Evolutionary conservation across 176 grass and related monocot species (phyloP), one percentile per base, ranked within the genome.

Genomic region (Triticum dicoccoides): DNA sequence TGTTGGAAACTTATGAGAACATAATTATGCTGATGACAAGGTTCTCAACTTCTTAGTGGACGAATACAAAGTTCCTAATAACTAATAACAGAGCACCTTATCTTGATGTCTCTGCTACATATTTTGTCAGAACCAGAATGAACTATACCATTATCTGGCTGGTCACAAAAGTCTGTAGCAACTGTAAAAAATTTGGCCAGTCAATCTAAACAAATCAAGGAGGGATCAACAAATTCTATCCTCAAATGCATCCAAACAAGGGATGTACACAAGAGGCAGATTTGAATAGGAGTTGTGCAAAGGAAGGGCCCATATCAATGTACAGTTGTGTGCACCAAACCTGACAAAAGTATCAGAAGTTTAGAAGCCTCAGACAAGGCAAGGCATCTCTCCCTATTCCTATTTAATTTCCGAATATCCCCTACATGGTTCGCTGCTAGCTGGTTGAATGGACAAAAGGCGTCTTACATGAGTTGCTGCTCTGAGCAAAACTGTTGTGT

Each of bases 1-100:
- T 63, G 25, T 87, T 67, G 51, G 61, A 80, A 68, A 13, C 62
- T 77, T 41, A 69, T 86, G 63, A 63, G 61, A 81, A 61, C 74
- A 20, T 15, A 77, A 81, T 49, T 49, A 76, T 68, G 77, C 18
- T 75, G 44, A 64, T 10, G 5, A 42, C 44, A 76, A 59, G 44
- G 27, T 81, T 81, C 32, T 85, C 47, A 2, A 39, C 29, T 80
- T 85, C n/a, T 74, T 30, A 2, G 35, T 5, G 10, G 10, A 23
- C 35, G 65, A 61, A 69, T 49, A 63, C 7, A 47, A 82, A 77
- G 39, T 62, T 89, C 37, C 29, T 76, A 86, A 69, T 21, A 62
- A 42, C 63, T 76, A 76, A 69, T 76, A 69, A 62, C 34, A 77
- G 42, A 42, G 42, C 38, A 82, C 52, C 17, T 76, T 32, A 82